Percentiles rank a stretch among this genome's conserved stretches.
Evolutionary conservation across 371 early-diverging fungal species (phyloP).

Genomic region (Paraphysoderma sedebokerense): DNA sequence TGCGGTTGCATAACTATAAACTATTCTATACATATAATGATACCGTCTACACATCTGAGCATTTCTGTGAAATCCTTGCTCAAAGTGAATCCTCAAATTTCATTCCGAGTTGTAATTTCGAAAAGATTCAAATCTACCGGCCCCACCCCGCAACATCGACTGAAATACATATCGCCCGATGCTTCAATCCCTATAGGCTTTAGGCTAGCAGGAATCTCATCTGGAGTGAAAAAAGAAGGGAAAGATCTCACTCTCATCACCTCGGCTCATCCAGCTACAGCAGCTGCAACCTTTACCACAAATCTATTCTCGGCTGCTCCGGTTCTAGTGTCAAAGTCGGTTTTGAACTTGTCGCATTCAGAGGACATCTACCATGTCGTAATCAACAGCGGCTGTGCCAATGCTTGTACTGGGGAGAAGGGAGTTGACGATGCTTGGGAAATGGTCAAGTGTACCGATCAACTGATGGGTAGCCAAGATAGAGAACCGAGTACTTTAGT

Average conservation of each 20-base stretch:
- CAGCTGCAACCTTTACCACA: constrained; percentile 79
- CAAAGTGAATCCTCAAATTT: too few relatives aligned
- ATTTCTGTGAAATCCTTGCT: too few relatives aligned
- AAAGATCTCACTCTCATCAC: constrained; percentile 50
- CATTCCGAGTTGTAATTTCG: too few relatives aligned
- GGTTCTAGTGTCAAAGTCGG: constrained; percentile 48
- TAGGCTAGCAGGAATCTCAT: constrained; percentile 50
- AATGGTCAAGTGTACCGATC: constrained; percentile 24
- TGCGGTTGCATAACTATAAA: too few relatives aligned
- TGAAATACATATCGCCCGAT: not conserved
- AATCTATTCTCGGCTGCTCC: constrained; percentile 88
- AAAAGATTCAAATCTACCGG: too few relatives aligned
- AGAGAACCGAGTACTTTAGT: constrained; percentile 43
- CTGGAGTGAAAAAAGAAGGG: constrained; percentile 62
- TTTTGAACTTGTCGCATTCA: constrained; percentile 29
- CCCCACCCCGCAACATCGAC: constrained; percentile 1
- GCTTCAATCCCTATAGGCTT: constrained; percentile 67
- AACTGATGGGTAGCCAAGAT: constrained; percentile 22
- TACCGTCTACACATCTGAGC: too few relatives aligned
- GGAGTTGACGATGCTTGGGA: constrained; percentile 61
- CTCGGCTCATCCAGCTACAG: constrained; percentile 53
- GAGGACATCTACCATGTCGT: constrained; percentile 45
- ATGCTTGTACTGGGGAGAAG: constrained; percentile 80
- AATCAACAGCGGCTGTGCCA: constrained; percentile 87
- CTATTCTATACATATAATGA: too few relatives aligned